Conservation (phyloP, 805 yeast species). For the Kuraishia hungarica region DNA sequence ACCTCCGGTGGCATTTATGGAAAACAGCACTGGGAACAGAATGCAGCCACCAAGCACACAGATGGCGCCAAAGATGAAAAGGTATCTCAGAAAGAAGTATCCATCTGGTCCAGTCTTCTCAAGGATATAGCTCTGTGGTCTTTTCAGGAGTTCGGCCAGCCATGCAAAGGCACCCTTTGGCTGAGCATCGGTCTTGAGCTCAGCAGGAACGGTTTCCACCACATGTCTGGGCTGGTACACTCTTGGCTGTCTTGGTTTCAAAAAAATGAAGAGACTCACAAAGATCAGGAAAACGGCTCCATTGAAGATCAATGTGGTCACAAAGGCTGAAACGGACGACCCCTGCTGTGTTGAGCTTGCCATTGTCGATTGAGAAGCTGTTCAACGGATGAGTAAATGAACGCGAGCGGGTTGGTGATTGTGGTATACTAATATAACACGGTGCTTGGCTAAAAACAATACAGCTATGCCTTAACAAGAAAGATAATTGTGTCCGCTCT, state of each 20-base stretch:
- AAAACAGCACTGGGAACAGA: conserved; percentile 61
- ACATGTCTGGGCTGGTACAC: conserved; percentile 45
- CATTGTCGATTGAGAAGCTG: neutral
- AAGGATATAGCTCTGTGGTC: conserved; percentile 53
- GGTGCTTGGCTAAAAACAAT: neutral
- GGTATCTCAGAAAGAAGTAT: conserved; percentile 60
- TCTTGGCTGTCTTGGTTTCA: conserved; percentile 34
- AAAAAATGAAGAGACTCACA: conserved; percentile 25
- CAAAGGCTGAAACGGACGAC: conserved; percentile 40
- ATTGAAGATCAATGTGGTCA: conserved; percentile 38
- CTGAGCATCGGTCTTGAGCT: conserved; percentile 32
- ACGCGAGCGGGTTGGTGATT: neutral
- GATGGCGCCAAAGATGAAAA: conserved; percentile 44
- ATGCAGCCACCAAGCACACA: conserved; percentile 46
- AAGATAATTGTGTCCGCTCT: neutral
- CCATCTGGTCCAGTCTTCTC: conserved; percentile 75
- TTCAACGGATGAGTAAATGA: neutral
- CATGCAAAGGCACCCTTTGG: conserved; percentile 43
- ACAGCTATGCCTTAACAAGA: neutral
- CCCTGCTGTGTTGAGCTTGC: conserved; percentile 4
- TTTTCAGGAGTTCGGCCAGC: conserved; percentile 40
- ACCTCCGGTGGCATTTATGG: conserved; percentile 70
- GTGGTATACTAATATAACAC: neutral
- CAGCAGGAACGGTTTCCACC: conserved; percentile 37
- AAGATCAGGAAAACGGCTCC: conserved; percentile 33